Conservation (phyloP, 2,329 filamentous ascomycete species). For the Fusarium beomiforme region DNA sequence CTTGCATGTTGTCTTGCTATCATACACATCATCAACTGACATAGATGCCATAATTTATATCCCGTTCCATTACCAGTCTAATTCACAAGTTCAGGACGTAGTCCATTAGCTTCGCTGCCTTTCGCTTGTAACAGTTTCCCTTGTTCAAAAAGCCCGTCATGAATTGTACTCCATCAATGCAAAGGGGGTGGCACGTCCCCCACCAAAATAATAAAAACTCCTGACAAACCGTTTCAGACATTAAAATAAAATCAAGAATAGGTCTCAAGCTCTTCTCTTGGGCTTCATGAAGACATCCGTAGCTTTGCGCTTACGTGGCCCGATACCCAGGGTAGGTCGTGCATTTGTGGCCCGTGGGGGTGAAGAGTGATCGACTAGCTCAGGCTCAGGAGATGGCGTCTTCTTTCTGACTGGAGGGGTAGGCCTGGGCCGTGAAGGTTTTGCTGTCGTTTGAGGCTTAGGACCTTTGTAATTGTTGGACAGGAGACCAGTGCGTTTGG, state of each 20-base stretch:
- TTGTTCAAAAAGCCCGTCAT: background rate
- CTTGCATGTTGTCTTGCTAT: background rate
- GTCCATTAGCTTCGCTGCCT: background rate
- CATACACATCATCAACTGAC: background rate
- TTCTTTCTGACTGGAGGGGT: constrained; percentile 6
- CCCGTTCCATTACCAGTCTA: constrained; percentile 5
- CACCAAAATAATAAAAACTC: background rate
- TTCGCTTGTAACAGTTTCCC: background rate
- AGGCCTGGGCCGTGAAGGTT: constrained; percentile 18
- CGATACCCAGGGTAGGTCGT: constrained; percentile 9
- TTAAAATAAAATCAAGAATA: background rate
- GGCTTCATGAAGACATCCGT: constrained; percentile 61
- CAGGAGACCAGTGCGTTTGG: constrained; percentile 39
- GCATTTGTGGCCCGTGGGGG: constrained; percentile 22
- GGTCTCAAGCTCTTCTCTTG: constrained; percentile 50
- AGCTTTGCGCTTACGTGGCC: constrained; percentile 55
- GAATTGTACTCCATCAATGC: constrained; percentile 2
- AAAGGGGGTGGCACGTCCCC: background rate
- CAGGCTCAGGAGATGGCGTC: constrained; percentile 17
- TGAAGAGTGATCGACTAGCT: constrained; percentile 29
- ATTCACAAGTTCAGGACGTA: background rate
- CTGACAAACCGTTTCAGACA: background rate
- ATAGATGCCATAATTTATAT: background rate
- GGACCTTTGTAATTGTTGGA: constrained; percentile 42
- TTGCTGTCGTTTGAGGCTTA: constrained; percentile 26